These are phyloP conservation scores for Phycomyces nitens DNA, from an alignment of 192 early-diverging fungal genomes.

Conservation along the genomic window DNA sequence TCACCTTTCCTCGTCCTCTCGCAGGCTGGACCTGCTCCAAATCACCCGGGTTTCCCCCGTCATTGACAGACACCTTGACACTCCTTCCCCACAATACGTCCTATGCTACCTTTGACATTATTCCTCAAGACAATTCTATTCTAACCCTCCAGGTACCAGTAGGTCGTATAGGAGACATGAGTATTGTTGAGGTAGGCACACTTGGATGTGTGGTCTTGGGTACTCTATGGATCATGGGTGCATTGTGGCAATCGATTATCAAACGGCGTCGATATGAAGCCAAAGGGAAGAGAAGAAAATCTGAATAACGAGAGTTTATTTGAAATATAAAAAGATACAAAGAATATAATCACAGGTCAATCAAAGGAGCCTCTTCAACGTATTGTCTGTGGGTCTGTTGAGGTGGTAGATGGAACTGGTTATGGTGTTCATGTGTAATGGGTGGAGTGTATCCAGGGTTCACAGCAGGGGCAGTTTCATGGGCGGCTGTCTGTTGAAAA, in stretches of 20 bases:
- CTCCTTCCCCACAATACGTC: background rate
- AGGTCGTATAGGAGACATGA: constrained; percentile 4
- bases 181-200: constrained; percentile 4
- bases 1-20: constrained; percentile 14
- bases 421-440: background rate
- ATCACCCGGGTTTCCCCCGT: background rate
- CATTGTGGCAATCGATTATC: constrained; percentile 6
- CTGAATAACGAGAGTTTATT: constrained; percentile 14
- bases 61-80: background rate
- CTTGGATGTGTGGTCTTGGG: constrained; percentile 1
- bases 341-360: constrained; percentile 15
- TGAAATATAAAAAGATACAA: background rate
- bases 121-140: background rate
- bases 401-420: constrained; percentile 1
- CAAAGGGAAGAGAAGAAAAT: constrained; percentile 35
- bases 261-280: constrained; percentile 25
- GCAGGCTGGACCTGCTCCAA: constrained; percentile 31
- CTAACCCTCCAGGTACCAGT: constrained; percentile 4
- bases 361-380: constrained; percentile 32
- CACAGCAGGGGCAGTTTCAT: background rate
- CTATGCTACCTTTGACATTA: background rate
- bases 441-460: background rate
- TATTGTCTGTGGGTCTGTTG: constrained; percentile 14
- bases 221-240: background rate
- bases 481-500: background rate